Evolutionary conservation across 306 rosid genomes (phyloP), one percentile per base, ranked within the genome.

Genomic region (Astragalus glycyphyllos): DNA sequence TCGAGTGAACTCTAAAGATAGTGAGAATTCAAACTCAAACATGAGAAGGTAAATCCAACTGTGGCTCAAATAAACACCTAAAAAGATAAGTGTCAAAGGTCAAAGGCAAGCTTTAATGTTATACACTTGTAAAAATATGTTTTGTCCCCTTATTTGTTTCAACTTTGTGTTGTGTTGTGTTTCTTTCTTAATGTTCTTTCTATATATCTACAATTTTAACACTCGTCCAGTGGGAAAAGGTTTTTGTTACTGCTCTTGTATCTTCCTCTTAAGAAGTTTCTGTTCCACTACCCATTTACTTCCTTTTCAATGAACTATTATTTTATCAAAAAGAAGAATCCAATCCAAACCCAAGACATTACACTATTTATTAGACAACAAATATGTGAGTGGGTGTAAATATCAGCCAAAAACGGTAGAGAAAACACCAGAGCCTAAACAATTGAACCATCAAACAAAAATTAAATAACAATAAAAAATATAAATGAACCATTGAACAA

Each of bases 321-420:
- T 65, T 46, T 54, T 2, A 37, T 37, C 6, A 37, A 54, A 53
- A 15, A 15, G 16, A 37, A 62, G 26, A 64, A 64, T 29, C 7
- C 38, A 72, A 72, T 49, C 15, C 57, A 48, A 47, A 38, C 13
- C n/a, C 16, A 49, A 72, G 65, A 32, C 4, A 7, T 35, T 17
- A 47, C 32, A 13, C 11, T 41, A 29, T 37, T 23, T 50, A 50
- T 50, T 10, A 46, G 50, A 46, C 15, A 46, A 68, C 4, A 26
- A 26, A 48, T 4, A 53, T 38, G 20, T 2, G 38, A 26, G 6
- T 12, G 34, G 34, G 35, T 4, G 16, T 11, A 17, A 4, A 59
- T 72, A 60, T 4, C 38, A 48, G 13, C 31, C 32, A 16, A 6
- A 58, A 47, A 46, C 7, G 34, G 32, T 5, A 61, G 45, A 61